Evolutionary conservation across 2,329 filamentous ascomycete species (phyloP).

Genomic region (Penicillium sp.): DNA sequence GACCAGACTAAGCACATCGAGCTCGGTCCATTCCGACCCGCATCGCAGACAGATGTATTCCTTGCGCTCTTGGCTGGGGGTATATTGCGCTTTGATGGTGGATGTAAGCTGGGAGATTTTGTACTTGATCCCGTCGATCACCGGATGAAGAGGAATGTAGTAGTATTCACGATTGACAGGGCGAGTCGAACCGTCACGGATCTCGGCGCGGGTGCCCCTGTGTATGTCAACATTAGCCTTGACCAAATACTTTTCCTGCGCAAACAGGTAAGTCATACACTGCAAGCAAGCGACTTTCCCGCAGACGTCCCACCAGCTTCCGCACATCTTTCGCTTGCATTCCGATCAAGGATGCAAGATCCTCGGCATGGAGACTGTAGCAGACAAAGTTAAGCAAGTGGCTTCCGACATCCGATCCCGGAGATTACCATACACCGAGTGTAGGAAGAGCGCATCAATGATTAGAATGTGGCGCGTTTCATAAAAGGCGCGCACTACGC

Average conservation of each 20-base stretch:
- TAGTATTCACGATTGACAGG: conserved; percentile 88
- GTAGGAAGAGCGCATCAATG: conserved; percentile 70
- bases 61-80: conserved; percentile 78
- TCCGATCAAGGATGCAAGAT: conserved; percentile 77
- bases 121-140: conserved; percentile 95
- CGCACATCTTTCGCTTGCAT: conserved; percentile 90
- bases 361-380: conserved; percentile 68
- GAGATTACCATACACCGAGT: conserved; percentile 55
- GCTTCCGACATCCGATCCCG: not conserved
- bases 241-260: not conserved
- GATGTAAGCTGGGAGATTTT: conserved; percentile 83
- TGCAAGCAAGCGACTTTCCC: conserved; percentile 77
- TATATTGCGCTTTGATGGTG: conserved; percentile 75
- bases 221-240: conserved; percentile 34
- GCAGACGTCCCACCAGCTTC: conserved; percentile 77
- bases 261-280: conserved; percentile 53
- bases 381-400: conserved; percentile 12
- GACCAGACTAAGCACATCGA: conserved; percentile 79
- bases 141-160: conserved; percentile 90
- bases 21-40: conserved; percentile 76
- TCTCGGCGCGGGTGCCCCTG: conserved; percentile 67
- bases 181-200: conserved; percentile 72
- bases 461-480: conserved; percentile 76
- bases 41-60: conserved; percentile 83
- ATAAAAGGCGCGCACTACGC: conserved; percentile 79